Base-by-base conservation (phyloP, 2,329 filamentous ascomycete species). In the Triangularia setosa region DNA sequence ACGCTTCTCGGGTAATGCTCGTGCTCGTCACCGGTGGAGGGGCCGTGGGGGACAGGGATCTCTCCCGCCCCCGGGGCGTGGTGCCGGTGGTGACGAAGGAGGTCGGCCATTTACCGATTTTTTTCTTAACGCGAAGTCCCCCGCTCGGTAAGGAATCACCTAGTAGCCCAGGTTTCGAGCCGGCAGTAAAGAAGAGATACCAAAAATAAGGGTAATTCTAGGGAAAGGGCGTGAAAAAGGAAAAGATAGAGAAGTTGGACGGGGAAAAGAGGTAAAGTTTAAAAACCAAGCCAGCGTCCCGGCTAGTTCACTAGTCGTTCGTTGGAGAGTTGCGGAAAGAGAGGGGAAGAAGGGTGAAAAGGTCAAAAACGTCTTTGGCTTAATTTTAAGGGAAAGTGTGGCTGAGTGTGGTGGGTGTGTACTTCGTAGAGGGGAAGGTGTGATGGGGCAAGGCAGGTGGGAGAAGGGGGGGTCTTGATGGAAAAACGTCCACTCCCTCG, bases 21-120 rank as follows among this genome's bases (percentile, higher is more conserved):
- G 65, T 78, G 77, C 71, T 84, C 82, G 60, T 79, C 75, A 68
- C 82, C 83, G 52, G 80, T 83, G 58, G 76, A 76, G 0, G 81
- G 80, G 23, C 80, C 80, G 67, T 86, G 83, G 35, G 84, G 84
- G 40, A 87, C 80, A 64, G 84, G 84, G 53, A 87, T 79, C 74
- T 83, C 79, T 64, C 84, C 84, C 60, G 82, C 72, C 48, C 74
- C 73, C 58, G 78, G 76, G 64, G 80, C 74, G 73, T 81, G 79
- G 59, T 76, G 75, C 44, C 70, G 67, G 58, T 79, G 77, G 65
- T 77, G 78, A 60, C 76, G 76, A 61, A 79, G 72, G 54, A 74
- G 70, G 52, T 73, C 70, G 60, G 78, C 74, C 70, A 71, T 71
- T 21, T 57, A 62, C 61, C 60, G 40, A 25, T n/a, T n/a, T n/a